These are phyloP conservation scores for Umbelopsis vinacea DNA, from an alignment of 192 early-diverging fungal genomes.

Conservation along the genomic window DNA sequence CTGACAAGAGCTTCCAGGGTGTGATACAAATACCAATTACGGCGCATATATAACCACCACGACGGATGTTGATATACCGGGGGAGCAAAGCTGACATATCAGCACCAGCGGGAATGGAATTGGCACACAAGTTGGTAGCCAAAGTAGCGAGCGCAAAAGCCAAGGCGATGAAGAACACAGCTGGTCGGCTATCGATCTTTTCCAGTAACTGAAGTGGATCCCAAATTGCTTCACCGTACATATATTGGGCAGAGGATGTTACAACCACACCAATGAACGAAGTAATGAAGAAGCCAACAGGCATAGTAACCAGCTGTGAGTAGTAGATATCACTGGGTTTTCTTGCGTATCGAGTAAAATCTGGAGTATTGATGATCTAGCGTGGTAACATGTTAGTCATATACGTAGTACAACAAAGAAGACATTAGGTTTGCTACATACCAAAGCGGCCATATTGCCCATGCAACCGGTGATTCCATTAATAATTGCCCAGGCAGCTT, in stretches of 20 bases:
- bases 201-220: constrained; percentile 24
- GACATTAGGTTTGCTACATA: neutral
- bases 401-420: no score
- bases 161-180: constrained; percentile 32
- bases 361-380: constrained; percentile 29
- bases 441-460: constrained; percentile 35
- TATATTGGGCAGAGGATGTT: constrained; percentile 2
- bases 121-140: constrained; percentile 27
- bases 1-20: constrained; percentile 30
- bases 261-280: constrained; percentile 31
- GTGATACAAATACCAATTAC: constrained; percentile 25
- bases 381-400: neutral
- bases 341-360: constrained; percentile 27
- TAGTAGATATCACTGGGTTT: constrained; percentile 29
- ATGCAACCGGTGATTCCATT: constrained; percentile 20
- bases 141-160: constrained; percentile 33
- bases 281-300: constrained; percentile 29
- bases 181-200: constrained; percentile 21
- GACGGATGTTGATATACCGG: constrained; percentile 26
- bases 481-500: constrained; percentile 26
- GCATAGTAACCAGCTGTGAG: constrained; percentile 29
- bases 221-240: constrained; percentile 28
- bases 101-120: constrained; percentile 33
- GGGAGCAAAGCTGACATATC: constrained; percentile 23
- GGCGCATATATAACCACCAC: constrained; percentile 29